These are phyloP conservation scores for Sugiyamaella valdiviana DNA, from an alignment of 805 yeast genomes.

Conservation along the genomic window DNA sequence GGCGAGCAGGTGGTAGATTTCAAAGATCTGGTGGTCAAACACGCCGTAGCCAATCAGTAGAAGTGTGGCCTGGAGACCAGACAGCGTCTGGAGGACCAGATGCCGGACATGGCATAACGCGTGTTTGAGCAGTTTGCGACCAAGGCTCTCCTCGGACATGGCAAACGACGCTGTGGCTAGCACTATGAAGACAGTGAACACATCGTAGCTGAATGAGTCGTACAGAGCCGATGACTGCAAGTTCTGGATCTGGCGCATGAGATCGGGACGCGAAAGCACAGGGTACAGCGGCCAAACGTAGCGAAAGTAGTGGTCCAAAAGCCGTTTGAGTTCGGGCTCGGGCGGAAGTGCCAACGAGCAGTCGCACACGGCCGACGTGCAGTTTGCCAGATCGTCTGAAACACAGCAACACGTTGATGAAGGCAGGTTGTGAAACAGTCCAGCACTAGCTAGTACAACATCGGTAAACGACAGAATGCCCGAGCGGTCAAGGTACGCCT, in stretches of 20 bases:
- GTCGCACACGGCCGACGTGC: background rate
- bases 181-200: conserved; percentile 8
- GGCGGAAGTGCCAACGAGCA: background rate
- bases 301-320: conserved; percentile 6
- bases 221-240: background rate
- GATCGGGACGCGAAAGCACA: background rate
- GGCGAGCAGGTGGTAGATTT: conserved; percentile 7
- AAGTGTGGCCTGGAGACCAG: conserved; percentile 9
- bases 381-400: background rate
- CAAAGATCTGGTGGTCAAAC: conserved; percentile 4
- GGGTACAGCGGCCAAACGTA: conserved; percentile 10
- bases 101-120: conserved; percentile 1
- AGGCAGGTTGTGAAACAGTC: background rate
- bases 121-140: background rate
- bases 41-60: conserved; percentile 4
- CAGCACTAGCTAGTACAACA: conserved; percentile 6
- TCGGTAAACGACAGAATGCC: conserved; percentile 10
- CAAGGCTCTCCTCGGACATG: background rate
- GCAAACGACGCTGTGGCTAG: conserved; percentile 8
- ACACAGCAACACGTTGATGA: background rate
- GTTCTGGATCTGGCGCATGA: conserved; percentile 3
- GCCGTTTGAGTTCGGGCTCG: background rate
- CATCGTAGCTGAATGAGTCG: conserved; percentile 2
- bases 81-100: conserved; percentile 2
- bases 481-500: conserved; percentile 7